Base-by-base conservation (phyloP, 805 yeast genomes). In the Wickerhamiella cacticola region DNA sequence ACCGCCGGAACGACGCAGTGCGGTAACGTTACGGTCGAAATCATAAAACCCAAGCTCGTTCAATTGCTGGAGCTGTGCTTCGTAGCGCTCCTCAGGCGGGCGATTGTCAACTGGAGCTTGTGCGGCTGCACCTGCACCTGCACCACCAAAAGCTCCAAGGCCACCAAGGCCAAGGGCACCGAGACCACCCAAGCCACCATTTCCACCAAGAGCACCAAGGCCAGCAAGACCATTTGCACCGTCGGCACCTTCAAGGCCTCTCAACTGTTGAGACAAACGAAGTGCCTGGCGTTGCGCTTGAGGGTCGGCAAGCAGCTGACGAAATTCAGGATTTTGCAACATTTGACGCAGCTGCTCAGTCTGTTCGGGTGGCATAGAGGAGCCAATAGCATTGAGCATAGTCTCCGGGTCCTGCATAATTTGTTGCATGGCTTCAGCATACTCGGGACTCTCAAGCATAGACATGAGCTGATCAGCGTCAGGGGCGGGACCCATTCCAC, bases 1-100 rank as follows among this genome's bases (percentile, higher is more conserved):
- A 7, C 98, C 98, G 28, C 98, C 98, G 48, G 89, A 78, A 67
- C 97, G 78, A 68, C 96, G 78, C 58, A 92, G 73, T 1, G 97
- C 97, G 24, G 78, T 79, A 21, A 92, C 87, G 60, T 92, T 92
- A 56, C 84, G 74, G 56, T 89, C 97, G 61, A 89, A 89, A 56
- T 89, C 96, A 55, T 76, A 78, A 68, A 89, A 89, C 5, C 92
- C 92, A 74, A 82, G 80, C 59, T 82, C 89, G 60, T 81, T 83
- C 57, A 80, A 68, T 60, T 82, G 89, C 57, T 83, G 75, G 53
- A 80, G 66, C 61, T 80, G 92, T 2, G 71, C 54, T 60, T 79
- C 88, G 60, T 76, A 82, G 44, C 83, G 71, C 61, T 80, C 89
- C 65, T 82, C 92, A 15, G 89, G 88, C 1, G 88, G 89, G 60